phyloP scores from a whole-genome alignment of 352 stramenopile species.

The Peronospora belbahrii region DNA sequence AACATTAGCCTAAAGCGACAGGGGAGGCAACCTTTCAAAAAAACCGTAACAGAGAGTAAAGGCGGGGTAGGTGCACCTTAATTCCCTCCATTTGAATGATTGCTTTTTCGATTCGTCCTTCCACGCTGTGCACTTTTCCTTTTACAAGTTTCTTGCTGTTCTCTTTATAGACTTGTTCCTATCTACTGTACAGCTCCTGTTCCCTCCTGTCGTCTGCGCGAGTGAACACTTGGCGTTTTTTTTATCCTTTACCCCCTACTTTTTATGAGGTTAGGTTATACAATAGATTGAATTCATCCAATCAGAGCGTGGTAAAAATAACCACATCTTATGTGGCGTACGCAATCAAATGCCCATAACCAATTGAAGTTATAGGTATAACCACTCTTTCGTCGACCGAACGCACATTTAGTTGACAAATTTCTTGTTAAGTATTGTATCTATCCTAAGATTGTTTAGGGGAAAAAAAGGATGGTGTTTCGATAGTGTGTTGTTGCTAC shows the following conservation, averaged over 20 bases:
- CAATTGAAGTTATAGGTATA: too few relatives aligned
- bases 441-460: too few relatives aligned
- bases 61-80: slow-evolving; percentile 28
- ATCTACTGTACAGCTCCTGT: background rate
- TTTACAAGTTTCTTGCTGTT: background rate
- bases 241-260: slow-evolving; percentile 10
- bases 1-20: slow-evolving; percentile 26
- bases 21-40: background rate
- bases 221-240: slow-evolving; percentile 13
- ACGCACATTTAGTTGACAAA: too few relatives aligned
- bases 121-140: too few relatives aligned
- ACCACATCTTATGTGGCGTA: slow-evolving; percentile 16
- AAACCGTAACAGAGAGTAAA: background rate
- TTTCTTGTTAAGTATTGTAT: too few relatives aligned
- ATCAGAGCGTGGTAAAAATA: slow-evolving; percentile 2
- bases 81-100: slow-evolving; percentile 57
- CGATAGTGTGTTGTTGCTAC: too few relatives aligned
- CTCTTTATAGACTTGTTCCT: background rate
- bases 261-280: slow-evolving; percentile 8
- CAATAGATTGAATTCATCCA: slow-evolving; percentile 5
- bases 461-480: too few relatives aligned
- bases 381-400: too few relatives aligned
- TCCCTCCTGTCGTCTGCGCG: slow-evolving; percentile 14
- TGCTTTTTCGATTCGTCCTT: slow-evolving; percentile 1
- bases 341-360: slow-evolving; percentile 3